phyloP scores from a whole-genome alignment of 2,329 filamentous ascomycete genomes.

The Sporothrix mexicana region DNA sequence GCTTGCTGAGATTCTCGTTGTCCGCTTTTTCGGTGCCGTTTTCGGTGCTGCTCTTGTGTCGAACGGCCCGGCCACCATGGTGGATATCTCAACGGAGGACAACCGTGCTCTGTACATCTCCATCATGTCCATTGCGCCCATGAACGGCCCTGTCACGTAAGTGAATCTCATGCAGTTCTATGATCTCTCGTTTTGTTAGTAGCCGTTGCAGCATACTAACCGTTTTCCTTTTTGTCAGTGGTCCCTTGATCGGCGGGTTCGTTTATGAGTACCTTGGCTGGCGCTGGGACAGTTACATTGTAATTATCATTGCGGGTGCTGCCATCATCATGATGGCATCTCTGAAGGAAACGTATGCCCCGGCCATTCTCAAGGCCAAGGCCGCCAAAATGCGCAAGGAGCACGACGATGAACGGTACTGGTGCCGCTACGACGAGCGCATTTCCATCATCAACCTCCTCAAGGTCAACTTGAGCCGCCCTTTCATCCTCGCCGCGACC shows the following conservation, averaged over 20 bases:
- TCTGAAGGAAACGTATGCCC: slow-evolving; percentile 78
- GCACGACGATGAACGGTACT: slow-evolving; percentile 73
- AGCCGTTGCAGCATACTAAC: background rate
- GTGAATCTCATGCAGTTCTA: background rate
- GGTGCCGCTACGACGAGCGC: slow-evolving; percentile 79
- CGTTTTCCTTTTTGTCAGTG: slow-evolving; percentile 46
- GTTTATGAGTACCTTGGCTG: slow-evolving; percentile 53
- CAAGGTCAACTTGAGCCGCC: slow-evolving; percentile 76
- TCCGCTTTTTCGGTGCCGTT: slow-evolving; percentile 67
- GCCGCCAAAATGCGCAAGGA: slow-evolving; percentile 69
- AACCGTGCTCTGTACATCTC: slow-evolving; percentile 82
- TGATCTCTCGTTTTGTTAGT: background rate
- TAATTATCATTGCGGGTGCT: slow-evolving; percentile 71
- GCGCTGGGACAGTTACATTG: slow-evolving; percentile 86
- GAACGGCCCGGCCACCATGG: slow-evolving; percentile 81
- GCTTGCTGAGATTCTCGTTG: slow-evolving; percentile 66
- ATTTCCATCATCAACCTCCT: slow-evolving; percentile 69
- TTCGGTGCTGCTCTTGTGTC: slow-evolving; percentile 74
- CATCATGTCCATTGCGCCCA: slow-evolving; percentile 81
- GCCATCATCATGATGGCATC: slow-evolving; percentile 64
- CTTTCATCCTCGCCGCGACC: slow-evolving; percentile 75
- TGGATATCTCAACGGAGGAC: slow-evolving; percentile 82
- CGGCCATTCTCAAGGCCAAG: slow-evolving; percentile 70
- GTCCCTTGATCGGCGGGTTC: slow-evolving; percentile 70
- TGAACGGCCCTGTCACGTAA: slow-evolving; percentile 70